Conservation (phyloP, 2,329 filamentous ascomycete species). For the Phaeophleospora eucalypticola region DNA sequence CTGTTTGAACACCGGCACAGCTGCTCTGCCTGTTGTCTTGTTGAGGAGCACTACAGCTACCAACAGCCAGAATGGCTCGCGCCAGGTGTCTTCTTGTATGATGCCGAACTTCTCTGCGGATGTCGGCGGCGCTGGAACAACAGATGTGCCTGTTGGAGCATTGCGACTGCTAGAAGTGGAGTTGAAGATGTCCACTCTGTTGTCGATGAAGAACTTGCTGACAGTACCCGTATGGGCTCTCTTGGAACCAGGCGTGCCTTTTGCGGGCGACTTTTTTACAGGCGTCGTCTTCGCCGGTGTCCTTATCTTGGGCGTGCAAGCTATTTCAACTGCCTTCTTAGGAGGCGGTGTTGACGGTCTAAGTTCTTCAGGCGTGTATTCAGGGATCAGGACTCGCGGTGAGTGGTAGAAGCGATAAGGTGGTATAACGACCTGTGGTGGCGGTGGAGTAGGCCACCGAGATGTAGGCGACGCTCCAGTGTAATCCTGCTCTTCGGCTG, state of each 20-base stretch:
- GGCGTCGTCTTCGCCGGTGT: background rate
- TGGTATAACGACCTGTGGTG: background rate
- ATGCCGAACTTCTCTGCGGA: slow-evolving; percentile 65
- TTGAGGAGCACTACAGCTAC: slow-evolving; percentile 82
- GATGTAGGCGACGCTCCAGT: too few relatives aligned
- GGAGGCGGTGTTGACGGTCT: too few relatives aligned
- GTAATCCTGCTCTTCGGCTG: too few relatives aligned
- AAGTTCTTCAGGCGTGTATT: background rate
- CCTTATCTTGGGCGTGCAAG: too few relatives aligned
- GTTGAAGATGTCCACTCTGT: slow-evolving; percentile 28
- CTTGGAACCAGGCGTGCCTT: slow-evolving; percentile 4
- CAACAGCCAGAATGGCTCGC: slow-evolving; percentile 74
- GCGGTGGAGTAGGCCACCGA: background rate
- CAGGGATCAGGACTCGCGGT: background rate
- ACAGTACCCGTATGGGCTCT: slow-evolving; percentile 25
- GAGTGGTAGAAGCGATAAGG: background rate
- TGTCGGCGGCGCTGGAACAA: slow-evolving; percentile 62
- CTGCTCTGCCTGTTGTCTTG: slow-evolving; percentile 67
- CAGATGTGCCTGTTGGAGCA: slow-evolving; percentile 38
- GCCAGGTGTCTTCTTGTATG: slow-evolving; percentile 73
- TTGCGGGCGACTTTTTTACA: too few relatives aligned
- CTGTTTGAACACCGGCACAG: slow-evolving; percentile 69
- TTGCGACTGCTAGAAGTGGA: slow-evolving; percentile 27
- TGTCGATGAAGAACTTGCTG: slow-evolving; percentile 26
- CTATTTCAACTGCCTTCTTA: too few relatives aligned